Base-by-base conservation (phyloP, 2,329 filamentous ascomycete genomes). In the Fusarium liriodendri region DNA sequence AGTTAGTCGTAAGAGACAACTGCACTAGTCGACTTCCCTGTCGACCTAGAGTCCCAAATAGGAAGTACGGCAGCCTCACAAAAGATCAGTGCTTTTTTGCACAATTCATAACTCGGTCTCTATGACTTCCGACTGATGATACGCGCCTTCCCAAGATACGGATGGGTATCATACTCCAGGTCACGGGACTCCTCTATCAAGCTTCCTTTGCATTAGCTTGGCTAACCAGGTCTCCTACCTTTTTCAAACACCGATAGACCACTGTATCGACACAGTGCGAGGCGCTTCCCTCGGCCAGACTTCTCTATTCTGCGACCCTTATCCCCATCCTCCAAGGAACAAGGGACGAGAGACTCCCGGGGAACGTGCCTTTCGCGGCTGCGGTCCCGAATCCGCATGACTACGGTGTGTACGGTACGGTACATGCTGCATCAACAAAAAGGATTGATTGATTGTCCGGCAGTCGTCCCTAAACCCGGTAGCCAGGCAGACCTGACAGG, bases 251-350 rank as follows among this genome's bases (percentile, higher is more conserved):
- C 35, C 37, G 61, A 63, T 42, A 63, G 33, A 11, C 33, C 61
- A 32, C 32, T 27, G 57, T 60, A 70, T 52, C 64, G 20, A 29
- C 47, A 71, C 70, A 72, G 67, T 72, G 67, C 68, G 64, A 65
- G 62, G 62, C 70, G 42, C 62, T 66, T 70, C 47, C 64, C 55
- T 68, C 68, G 68, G 68, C 32, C 27, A 61, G 47, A 29, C 11
- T 54, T 64, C 25, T 45, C 52, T 29, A 50, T 50, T 22, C 45
- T 37, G 35, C 45, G 13, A 54, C 42, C 45, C 33, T 40, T 18
- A 58, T 64, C 54, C 50, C 50, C 64, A 42, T 40, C 47, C 61
- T 55, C 32, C 61, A 27, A 58, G 62, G 62, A 27, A 64, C 62
- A 64, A 57, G 62, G 62, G 37, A 57, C 27, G 29, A 42, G 18